phyloP scores from a whole-genome alignment of 139 green algal species.

The Coccomyxa sp. region DNA sequence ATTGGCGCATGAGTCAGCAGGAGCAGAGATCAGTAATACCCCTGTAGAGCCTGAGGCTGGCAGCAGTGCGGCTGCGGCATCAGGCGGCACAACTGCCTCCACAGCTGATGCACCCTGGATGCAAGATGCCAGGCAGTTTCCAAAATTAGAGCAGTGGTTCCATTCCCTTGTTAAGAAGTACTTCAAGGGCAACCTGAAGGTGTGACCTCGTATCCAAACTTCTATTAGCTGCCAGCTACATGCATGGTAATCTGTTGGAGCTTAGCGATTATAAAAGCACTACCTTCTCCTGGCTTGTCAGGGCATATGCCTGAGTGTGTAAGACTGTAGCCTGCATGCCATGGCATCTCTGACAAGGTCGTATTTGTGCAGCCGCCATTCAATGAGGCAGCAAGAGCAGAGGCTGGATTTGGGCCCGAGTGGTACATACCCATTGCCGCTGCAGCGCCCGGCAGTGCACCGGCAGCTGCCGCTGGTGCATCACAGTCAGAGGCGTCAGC shows the following conservation, averaged over 20 bases:
- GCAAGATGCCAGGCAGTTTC: slow-evolving; percentile 37
- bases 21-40: slow-evolving; percentile 3
- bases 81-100: not conserved
- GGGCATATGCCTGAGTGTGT: not conserved
- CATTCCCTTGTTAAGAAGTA: slow-evolving; percentile 62
- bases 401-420: slow-evolving; percentile 61
- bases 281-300: not conserved
- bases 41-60: slow-evolving; percentile 8
- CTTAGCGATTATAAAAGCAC: not conserved
- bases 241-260: not conserved
- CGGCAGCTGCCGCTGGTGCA: no score
- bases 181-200: slow-evolving; percentile 73
- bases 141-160: slow-evolving; percentile 66
- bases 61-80: not conserved
- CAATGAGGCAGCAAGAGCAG: slow-evolving; percentile 69
- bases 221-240: not conserved
- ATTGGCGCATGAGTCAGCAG: slow-evolving; percentile 3
- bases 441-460: no score
- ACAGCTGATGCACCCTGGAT: slow-evolving; percentile 27
- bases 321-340: not conserved
- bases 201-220: not conserved
- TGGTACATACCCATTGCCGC: slow-evolving; percentile 71
- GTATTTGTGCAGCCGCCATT: slow-evolving; percentile 71
- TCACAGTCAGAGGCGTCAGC: no score
- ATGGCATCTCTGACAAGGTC: not conserved